Percentiles rank a stretch among this genome's conserved stretches.
phyloP scores from a whole-genome alignment of 2,329 filamentous ascomycete genomes.

The Fusarium oxysporum region DNA sequence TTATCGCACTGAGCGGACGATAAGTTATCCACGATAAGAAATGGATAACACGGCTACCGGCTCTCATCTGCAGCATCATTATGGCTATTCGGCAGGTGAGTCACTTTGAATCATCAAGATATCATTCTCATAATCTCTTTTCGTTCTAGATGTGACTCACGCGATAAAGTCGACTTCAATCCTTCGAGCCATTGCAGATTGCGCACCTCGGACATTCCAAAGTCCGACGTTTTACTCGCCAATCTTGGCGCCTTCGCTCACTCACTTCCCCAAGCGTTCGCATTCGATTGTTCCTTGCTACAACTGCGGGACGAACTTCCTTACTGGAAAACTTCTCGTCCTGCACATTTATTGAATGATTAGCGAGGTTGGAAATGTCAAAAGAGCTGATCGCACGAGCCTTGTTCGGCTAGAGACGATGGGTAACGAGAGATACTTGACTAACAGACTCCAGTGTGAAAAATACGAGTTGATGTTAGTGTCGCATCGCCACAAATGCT shows the following conservation, averaged over 20 bases:
- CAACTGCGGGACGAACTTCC: accelerated
- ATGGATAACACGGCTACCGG: not conserved
- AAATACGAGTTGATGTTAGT: not conserved
- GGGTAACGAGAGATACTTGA: accelerated
- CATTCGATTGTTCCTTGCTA: not conserved
- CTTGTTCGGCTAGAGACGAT: too few species aligned
- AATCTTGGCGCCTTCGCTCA: not conserved
- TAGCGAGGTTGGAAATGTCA: accelerated
- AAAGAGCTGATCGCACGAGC: accelerated
- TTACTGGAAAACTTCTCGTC: not conserved
- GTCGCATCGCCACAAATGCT: not conserved
- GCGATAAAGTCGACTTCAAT: not conserved
- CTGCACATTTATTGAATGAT: not conserved
- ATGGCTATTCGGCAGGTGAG: conserved; percentile 1
- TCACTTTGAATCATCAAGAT: not conserved
- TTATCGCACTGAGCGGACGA: not conserved
- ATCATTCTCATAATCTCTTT: not conserved
- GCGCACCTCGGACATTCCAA: conserved; percentile 13
- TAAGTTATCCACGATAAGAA: not conserved
- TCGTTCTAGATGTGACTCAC: conserved; percentile 8
- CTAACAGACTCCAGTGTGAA: not conserved
- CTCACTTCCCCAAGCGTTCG: not conserved
- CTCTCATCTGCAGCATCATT: not conserved
- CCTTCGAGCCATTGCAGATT: not conserved
- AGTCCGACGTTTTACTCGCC: not conserved